These are phyloP conservation scores for Dendrothele bispora DNA, from an alignment of 768 basidiomycete genomes.

Conservation along the genomic window DNA sequence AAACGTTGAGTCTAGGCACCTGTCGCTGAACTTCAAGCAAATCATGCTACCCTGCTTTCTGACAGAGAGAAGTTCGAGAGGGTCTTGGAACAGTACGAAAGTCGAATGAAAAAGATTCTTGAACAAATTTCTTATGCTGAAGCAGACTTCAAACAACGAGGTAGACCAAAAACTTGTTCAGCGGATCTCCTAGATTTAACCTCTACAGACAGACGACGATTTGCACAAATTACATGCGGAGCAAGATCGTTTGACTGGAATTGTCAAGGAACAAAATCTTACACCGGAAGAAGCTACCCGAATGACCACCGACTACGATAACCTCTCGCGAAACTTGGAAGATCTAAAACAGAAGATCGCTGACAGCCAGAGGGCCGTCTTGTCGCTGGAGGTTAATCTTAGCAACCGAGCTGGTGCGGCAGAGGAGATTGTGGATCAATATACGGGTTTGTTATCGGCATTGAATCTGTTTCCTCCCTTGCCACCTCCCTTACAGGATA, in stretches of 20 bases:
- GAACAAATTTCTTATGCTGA: conserved; percentile 69
- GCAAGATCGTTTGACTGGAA: conserved; percentile 56
- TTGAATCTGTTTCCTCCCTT: conserved; percentile 80
- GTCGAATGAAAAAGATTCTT: conserved; percentile 64
- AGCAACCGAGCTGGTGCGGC: conserved; percentile 77
- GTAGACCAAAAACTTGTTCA: conserved; percentile 33
- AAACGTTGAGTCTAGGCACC: conserved; percentile 44
- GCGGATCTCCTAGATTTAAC: not conserved
- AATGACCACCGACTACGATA: conserved; percentile 90
- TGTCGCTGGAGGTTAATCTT: conserved; percentile 82
- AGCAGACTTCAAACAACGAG: conserved; percentile 55
- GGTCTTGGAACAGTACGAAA: conserved; percentile 69
- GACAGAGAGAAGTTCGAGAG: conserved; percentile 82
- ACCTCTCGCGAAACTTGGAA: conserved; percentile 67
- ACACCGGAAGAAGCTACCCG: conserved; percentile 87
- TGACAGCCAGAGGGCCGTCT: conserved; percentile 69
- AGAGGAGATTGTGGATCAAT: conserved; percentile 80
- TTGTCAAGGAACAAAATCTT: conserved; percentile 86
- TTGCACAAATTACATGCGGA: conserved; percentile 66
- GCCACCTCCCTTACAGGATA: conserved; percentile 64
- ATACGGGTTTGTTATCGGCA: conserved; percentile 70
- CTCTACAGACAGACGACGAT: conserved; percentile 45
- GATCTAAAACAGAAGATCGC: conserved; percentile 76
- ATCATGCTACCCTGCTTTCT: conserved; percentile 60
- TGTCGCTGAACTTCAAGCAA: conserved; percentile 59